phyloP scores from a whole-genome alignment of 805 yeast genomes.

The Monosporozyma solicola region DNA sequence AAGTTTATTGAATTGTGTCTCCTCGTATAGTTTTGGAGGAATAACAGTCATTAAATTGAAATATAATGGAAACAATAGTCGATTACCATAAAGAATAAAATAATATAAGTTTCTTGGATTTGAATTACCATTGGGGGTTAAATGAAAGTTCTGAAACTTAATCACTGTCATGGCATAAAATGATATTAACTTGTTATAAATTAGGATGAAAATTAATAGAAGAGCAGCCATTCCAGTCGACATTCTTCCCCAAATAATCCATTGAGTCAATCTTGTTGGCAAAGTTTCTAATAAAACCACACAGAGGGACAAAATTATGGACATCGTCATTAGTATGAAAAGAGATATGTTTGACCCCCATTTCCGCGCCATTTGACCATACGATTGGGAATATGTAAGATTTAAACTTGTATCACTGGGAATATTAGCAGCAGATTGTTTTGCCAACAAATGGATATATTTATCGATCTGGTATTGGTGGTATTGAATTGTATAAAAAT shows the following conservation, averaged over 20 bases:
- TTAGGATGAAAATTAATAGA: slow-evolving; percentile 17
- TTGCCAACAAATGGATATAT: slow-evolving; percentile 23
- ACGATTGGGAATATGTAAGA: neutral
- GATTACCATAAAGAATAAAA: slow-evolving; percentile 26
- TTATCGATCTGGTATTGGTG: slow-evolving; percentile 18
- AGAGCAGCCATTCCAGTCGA: slow-evolving; percentile 15
- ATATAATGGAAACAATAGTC: slow-evolving; percentile 28
- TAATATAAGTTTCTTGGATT: slow-evolving; percentile 27
- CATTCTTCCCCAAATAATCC: slow-evolving; percentile 12
- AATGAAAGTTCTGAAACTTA: slow-evolving; percentile 26
- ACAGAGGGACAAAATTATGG: slow-evolving; percentile 13
- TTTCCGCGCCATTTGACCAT: slow-evolving; percentile 3
- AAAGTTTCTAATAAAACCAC: slow-evolving; percentile 19
- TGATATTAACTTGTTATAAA: slow-evolving; percentile 23
- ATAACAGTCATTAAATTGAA: slow-evolving; percentile 27
- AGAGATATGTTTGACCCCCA: slow-evolving; percentile 2
- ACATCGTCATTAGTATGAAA: slow-evolving; percentile 8
- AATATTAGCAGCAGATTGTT: neutral
- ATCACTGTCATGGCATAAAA: slow-evolving; percentile 28
- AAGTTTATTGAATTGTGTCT: slow-evolving; percentile 8
- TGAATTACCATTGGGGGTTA: slow-evolving; percentile 27
- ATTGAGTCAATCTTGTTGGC: slow-evolving; percentile 21
- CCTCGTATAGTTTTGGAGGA: slow-evolving; percentile 6
- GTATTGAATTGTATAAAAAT: slow-evolving; percentile 25
- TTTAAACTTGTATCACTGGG: neutral